Percentiles rank a stretch among this genome's conserved stretches.
phyloP scores from a whole-genome alignment of 768 basidiomycete species.

The Coprinopsis marcescibilis region DNA sequence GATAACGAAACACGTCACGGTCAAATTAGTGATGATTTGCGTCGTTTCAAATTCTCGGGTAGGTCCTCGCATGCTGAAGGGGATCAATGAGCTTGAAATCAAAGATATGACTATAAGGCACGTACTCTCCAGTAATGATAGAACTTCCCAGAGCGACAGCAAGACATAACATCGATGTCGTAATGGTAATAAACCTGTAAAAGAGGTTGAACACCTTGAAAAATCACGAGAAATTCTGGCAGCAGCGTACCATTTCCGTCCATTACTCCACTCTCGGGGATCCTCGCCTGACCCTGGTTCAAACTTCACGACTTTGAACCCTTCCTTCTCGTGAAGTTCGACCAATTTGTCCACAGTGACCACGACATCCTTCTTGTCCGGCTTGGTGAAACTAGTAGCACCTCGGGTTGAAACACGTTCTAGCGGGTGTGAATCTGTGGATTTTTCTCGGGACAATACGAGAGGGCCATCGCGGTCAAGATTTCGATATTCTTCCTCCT shows the following conservation, averaged over 20 bases:
- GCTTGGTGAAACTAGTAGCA: neutral
- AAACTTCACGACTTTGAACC: slow-evolving; percentile 21
- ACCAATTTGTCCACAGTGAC: slow-evolving; percentile 15
- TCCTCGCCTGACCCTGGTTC: slow-evolving; percentile 27
- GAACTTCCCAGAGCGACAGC: slow-evolving; percentile 34
- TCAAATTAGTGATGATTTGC: slow-evolving; percentile 35
- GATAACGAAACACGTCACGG: slow-evolving; percentile 37
- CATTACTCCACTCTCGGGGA: slow-evolving; percentile 28
- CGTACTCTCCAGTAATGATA: slow-evolving; percentile 37
- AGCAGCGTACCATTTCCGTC: slow-evolving; percentile 29
- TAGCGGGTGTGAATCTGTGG: neutral
- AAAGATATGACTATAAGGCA: slow-evolving; percentile 3
- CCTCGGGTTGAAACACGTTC: slow-evolving; percentile 15
- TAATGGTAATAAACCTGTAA: slow-evolving; percentile 29
- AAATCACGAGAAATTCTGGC: neutral
- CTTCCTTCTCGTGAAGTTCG: slow-evolving; percentile 15
- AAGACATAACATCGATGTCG: slow-evolving; percentile 31
- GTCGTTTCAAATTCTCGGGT: slow-evolving; percentile 24
- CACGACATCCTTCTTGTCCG: neutral
- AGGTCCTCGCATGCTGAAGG: slow-evolving; percentile 27
- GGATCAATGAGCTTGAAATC: neutral
- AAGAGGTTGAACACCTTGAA: neutral
- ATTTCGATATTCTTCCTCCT: slow-evolving; percentile 23
- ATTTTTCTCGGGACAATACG: neutral
- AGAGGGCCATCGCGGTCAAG: slow-evolving; percentile 18